Base-by-base conservation (phyloP, 331 rosid species). In the Prunus yedoensis region DNA sequence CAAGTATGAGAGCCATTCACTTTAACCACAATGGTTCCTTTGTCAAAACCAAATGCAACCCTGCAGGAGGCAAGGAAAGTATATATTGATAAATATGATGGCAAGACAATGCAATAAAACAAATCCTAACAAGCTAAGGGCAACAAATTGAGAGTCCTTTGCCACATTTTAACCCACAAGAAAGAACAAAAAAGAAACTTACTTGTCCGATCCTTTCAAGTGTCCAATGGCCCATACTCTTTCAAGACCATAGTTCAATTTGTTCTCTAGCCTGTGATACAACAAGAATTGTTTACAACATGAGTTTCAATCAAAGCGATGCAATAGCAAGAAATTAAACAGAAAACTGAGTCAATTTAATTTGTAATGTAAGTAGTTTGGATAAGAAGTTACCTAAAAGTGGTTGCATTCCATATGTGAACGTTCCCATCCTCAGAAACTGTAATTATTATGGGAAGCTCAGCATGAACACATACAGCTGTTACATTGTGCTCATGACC, bases 181-280 rank as follows among this genome's bases (percentile, higher is more conserved):
- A 23, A 23, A 23, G 25, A 23, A 23, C 25, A 23, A 23, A 23
- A 23, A 23, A 23, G 25, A 23, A 23, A 23, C 25, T 23, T 79
- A 92, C 99, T 93, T 87, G 12, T 86, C 84, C 71, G 96, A 90
- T 73, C 97, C 83, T 82, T 88, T 83, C 81, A 79, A 67, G 84
- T 85, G 88, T 85, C 95, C 99, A 73, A 94, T 76, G 72, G 97
- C 85, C 99, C 99, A 94, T 80, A 94, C 97, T 85, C 97, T 91
- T 85, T 87, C 97, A 70, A 94, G 99, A 59, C 83, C 91, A 80
- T 92, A 90, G 73, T 88, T 90, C 83, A 92, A 72, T 53, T 88
- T 90, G 86, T 84, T 89, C 83, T 94, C 99, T 11, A 92, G 96
- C 90, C 99, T 94, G 96, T 57, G 13, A 75, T 15, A 57, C 20